Base-by-base conservation (phyloP, 2,329 filamentous ascomycete genomes). In the Paracoccidioides brasiliensis region DNA sequence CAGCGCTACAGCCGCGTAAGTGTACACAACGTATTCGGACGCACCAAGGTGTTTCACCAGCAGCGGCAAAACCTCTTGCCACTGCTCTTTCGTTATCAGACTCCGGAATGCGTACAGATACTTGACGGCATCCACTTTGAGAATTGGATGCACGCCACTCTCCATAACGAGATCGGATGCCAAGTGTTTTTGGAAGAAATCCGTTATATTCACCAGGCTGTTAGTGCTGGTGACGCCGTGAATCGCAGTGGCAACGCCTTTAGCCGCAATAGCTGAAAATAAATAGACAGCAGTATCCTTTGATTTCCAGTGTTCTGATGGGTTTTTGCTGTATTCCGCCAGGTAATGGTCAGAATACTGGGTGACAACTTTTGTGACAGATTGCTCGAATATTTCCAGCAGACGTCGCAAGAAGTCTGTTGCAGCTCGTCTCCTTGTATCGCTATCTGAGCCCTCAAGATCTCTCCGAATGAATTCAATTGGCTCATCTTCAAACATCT, bases 281-380 rank as follows among this genome's bases (percentile, higher is more conserved):
- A 98, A 81, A 66, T 97, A 97, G 56, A 96, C 85, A n/a, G 93
- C 93, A 0, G 91, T 97, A 67, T 98, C 93, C 75, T 98, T 98
- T 51, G 90, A 84, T 71, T 94, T 95, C 93, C 93, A 98, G 69
- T 95, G 90, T 15, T 79, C 74, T 12, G 74, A 70, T 44, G 77
- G 76, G 59, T 83, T 77, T 70, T 86, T 86, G 55, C 83, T 80
- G 65, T 90, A 90, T 55, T 86, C 79, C 40, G 75, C 72, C 33
- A 98, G 78, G 68, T 94, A 95, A 69, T 90, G 86, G 59, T 85
- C 81, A 64, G 94, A 88, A 73, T 97, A 96, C 62, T 81, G 84
- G 59, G 84, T 85, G 28, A 95, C 90, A n/a, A 95, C 87, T 53
- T 78, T 80, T 0, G 91, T 97, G 48, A 97, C 91, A 2, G 87